Evolutionary conservation across 2,329 filamentous ascomycete species (phyloP), one percentile per base, ranked within the genome.

Genomic region (Paraphoma sp.): DNA sequence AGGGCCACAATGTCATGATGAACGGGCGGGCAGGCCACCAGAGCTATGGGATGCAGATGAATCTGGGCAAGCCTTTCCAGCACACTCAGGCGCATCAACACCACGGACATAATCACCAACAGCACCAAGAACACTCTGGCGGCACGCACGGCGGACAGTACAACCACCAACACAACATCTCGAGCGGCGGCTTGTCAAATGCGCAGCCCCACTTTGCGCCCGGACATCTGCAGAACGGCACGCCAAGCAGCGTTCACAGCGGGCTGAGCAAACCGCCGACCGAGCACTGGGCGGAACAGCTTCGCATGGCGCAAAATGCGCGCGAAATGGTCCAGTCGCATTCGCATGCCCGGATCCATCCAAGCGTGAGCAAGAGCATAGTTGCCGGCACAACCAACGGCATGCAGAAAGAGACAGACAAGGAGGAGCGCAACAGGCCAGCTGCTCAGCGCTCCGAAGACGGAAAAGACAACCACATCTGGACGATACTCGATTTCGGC

Each of bases 401-500:
- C 74, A 66, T 77, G 70, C 63, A 81, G 75, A 77, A 79, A 70
- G 74, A 83, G 70, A 67, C 81, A 71, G 75, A 84, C 28, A 80
- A 82, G 58, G 84, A 87, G 63, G 84, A 84, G 64, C 81, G 88
- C 67, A 89, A 89, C 68, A 82, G 90, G 53, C 86, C 90, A 57
- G 85, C 86, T 69, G 83, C 85, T 61, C 87, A 88, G 68, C 65
- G 76, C 42, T 73, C 70, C 28, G 72, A 72, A n/a, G 70, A 76
- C 45, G 68, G 53, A 11, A 71, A 78, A 54, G 75, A 79, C 67
- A 80, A 73, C 62, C 90, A 97, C 76, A 90, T 93, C 70, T 98
- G 95, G 95, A 87, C 92, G 75, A 93, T 93, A 63, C 83, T 99
- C 67, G 95, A 99, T 77, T 89, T 98, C 75, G 95, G 93, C 67